These are phyloP conservation scores for Aureobasidium sp. DNA, from an alignment of 2,329 filamentous ascomycete genomes.

Conservation along the genomic window DNA sequence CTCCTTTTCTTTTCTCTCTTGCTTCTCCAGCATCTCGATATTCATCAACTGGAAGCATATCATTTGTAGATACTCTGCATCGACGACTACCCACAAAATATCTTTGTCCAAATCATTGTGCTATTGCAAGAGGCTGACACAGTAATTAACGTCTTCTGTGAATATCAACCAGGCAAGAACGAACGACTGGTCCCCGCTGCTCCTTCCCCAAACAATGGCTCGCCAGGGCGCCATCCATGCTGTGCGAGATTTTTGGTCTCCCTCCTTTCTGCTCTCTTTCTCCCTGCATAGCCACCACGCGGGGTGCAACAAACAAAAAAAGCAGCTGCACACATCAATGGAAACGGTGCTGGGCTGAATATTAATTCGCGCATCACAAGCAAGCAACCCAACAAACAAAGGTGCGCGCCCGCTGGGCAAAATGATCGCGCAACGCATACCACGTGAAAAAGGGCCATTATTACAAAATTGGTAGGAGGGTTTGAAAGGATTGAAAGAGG, in stretches of 20 bases:
- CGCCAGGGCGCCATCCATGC: background rate
- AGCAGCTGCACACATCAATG: background rate
- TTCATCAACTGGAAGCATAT: too few species aligned
- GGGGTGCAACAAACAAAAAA: background rate
- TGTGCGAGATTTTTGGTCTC: background rate
- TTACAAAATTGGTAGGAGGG: background rate
- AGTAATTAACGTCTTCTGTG: too few species aligned
- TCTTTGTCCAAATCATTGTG: too few species aligned
- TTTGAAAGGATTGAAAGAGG: background rate
- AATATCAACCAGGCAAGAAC: too few species aligned
- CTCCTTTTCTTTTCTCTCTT: background rate
- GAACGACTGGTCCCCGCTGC: background rate
- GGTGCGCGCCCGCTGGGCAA: too few species aligned
- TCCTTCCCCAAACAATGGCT: background rate
- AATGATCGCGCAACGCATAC: too few species aligned
- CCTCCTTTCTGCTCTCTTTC: background rate
- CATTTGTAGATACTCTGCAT: too few species aligned
- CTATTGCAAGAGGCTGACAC: too few species aligned
- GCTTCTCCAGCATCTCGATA: background rate
- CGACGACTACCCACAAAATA: too few species aligned
- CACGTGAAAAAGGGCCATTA: too few species aligned
- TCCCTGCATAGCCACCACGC: background rate
- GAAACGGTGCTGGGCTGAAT: background rate
- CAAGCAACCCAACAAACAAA: too few species aligned
- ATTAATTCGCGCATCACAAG: background rate